Evolutionary conservation across 2,329 filamentous ascomycete species (phyloP).

Genomic region (Paraconiothyrium brasiliense): DNA sequence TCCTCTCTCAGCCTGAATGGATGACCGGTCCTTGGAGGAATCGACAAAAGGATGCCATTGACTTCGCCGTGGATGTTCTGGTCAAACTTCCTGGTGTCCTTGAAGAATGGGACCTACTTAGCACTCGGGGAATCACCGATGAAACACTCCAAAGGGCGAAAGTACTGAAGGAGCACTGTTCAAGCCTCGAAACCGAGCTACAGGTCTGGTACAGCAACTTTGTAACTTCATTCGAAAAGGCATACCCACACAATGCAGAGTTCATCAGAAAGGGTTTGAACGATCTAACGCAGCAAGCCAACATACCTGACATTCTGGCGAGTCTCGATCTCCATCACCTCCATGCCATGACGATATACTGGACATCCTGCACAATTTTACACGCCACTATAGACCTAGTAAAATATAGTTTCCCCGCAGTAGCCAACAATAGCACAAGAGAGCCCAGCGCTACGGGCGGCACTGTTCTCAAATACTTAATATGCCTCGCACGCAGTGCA

Average conservation of each 20-base stretch:
- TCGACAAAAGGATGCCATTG: constrained; percentile 12
- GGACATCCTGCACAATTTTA: constrained; percentile 21
- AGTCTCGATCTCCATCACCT: constrained; percentile 11
- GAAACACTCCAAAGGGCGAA: background rate
- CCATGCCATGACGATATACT: constrained; percentile 23
- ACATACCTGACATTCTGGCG: constrained; percentile 19
- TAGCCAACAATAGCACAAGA: background rate
- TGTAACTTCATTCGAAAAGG: background rate
- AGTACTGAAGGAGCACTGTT: constrained; percentile 13
- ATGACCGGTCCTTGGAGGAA: constrained; percentile 23
- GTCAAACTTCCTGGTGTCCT: constrained; percentile 17
- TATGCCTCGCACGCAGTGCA: constrained; percentile 17
- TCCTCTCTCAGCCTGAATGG: constrained; percentile 21
- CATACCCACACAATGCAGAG: background rate
- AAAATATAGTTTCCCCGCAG: constrained; percentile 11
- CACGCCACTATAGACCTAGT: constrained; percentile 12
- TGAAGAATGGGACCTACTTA: constrained; percentile 21
- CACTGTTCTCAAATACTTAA: constrained; percentile 15
- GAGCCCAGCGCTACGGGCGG: background rate
- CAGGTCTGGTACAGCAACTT: constrained; percentile 19
- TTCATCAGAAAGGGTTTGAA: constrained; percentile 5
- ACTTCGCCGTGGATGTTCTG: constrained; percentile 22
- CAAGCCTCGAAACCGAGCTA: constrained; percentile 15
- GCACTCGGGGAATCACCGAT: background rate
- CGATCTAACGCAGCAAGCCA: constrained; percentile 7